phyloP scores from a whole-genome alignment of 371 early-diverging fungal genomes.

The Mucor sp. region DNA sequence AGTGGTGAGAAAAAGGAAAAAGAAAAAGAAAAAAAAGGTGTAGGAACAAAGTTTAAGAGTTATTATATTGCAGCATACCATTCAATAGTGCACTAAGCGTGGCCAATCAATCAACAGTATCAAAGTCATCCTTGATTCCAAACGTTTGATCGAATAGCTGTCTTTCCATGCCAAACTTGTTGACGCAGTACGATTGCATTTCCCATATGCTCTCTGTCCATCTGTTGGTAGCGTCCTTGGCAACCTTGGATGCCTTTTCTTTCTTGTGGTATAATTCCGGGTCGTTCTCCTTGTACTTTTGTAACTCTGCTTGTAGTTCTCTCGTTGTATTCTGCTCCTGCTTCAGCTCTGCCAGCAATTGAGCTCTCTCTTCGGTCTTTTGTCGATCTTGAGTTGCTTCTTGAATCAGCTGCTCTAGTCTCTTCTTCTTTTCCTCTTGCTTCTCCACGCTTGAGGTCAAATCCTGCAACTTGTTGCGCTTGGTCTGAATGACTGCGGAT shows the following conservation, averaged over 20 bases:
- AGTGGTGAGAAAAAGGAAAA: neutral
- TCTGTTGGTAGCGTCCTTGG: constrained; percentile 81
- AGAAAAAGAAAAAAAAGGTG: neutral
- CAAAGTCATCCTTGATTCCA: constrained; percentile 81
- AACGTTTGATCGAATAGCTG: constrained; percentile 76
- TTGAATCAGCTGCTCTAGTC: constrained; percentile 28
- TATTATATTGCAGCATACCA: neutral
- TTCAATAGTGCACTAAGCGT: neutral
- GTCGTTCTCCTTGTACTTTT: constrained; percentile 76
- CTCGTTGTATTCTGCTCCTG: constrained; percentile 51
- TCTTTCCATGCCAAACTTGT: constrained; percentile 76
- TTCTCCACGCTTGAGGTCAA: constrained; percentile 5
- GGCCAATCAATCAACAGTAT: constrained; percentile 31
- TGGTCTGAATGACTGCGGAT: constrained; percentile 64
- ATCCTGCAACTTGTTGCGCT: constrained; percentile 11
- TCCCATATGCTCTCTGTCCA: constrained; percentile 96
- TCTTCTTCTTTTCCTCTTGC: constrained; percentile 17
- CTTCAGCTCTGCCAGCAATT: constrained; percentile 43
- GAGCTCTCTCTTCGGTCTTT: constrained; percentile 36
- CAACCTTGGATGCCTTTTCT: constrained; percentile 59
- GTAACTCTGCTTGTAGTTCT: constrained; percentile 49
- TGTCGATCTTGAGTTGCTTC: constrained; percentile 44
- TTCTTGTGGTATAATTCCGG: constrained; percentile 71
- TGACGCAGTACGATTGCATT: constrained; percentile 80
- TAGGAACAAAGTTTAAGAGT: neutral